Base-by-base conservation (phyloP, 139 green algal species). In the Chlorella sp. region DNA sequence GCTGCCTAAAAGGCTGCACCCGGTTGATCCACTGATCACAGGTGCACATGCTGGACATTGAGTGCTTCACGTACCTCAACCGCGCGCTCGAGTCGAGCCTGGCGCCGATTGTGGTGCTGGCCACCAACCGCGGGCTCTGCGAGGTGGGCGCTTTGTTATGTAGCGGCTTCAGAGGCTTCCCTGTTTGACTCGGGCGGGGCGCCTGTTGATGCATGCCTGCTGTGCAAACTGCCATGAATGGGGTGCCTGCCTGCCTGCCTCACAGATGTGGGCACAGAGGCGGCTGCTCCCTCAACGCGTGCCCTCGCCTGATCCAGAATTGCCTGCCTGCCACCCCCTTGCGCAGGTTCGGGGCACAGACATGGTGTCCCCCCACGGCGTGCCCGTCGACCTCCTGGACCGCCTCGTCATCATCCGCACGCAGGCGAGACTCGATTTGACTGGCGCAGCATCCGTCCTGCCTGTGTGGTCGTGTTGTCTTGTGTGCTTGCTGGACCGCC, bases 1-100 rank as follows among this genome's bases (percentile, higher is more conserved):
- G n/a, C n/a, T n/a, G n/a, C n/a, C n/a, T n/a, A n/a, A n/a, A n/a
- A n/a, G n/a, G n/a, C n/a, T n/a, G n/a, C n/a, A n/a, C n/a, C n/a
- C n/a, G n/a, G n/a, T n/a, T n/a, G n/a, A n/a, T n/a, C n/a, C n/a
- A n/a, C n/a, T n/a, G n/a, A n/a, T n/a, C n/a, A n/a, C 84, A 85
- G 80, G 96, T 98, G 76, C 97, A 99, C 94, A 99, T 99, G 96
- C 92, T 99, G 80, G 95, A 98, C 93, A 98, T 98, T 41, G 97
- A 99, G 93, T 98, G 97, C 91, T 99, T 99, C 92, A 98, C 97
- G 22, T 99, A 97, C 90, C 92, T 99, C 32, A 99, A 99, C 90
- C 86, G 94, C 34, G 96, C 96, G 34, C 90, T 99, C 69, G 97
- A 99, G 92, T 93, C 77, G 77, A 89, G 90, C 34, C 92, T 99